Percentiles rank a stretch among this genome's conserved stretches.
Conservation (phyloP, 164 flowering plant species). For the Berberis vulgaris region DNA sequence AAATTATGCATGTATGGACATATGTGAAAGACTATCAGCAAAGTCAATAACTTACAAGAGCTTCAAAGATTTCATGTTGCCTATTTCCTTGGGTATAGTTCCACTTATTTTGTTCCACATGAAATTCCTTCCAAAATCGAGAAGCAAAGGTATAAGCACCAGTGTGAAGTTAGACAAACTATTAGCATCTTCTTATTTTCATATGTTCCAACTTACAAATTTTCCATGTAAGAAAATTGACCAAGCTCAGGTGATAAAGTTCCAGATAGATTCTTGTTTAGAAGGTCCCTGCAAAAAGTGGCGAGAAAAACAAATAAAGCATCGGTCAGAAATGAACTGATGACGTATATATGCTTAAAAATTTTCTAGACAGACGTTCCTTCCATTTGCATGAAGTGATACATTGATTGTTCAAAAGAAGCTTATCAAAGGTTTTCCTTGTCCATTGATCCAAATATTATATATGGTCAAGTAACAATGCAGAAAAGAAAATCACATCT, state of each 20-base stretch:
- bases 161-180: background rate
- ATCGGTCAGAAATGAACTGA: too few species aligned
- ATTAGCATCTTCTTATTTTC: background rate
- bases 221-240: constrained; percentile 47
- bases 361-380: too few species aligned
- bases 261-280: constrained; percentile 66
- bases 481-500: too few species aligned
- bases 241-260: constrained; percentile 71
- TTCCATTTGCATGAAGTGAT: too few species aligned
- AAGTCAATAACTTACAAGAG: constrained; percentile 60
- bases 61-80: constrained; percentile 51
- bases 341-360: too few species aligned
- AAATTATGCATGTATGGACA: too few species aligned
- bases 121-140: constrained; percentile 46
- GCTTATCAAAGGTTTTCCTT: too few species aligned
- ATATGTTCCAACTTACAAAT: constrained; percentile 47
- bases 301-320: too few species aligned
- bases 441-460: too few species aligned
- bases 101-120: constrained; percentile 94
- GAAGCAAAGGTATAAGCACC: constrained; percentile 1
- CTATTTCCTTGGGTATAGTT: constrained; percentile 83
- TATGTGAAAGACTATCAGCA: too few species aligned
- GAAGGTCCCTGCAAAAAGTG: constrained; percentile 36
- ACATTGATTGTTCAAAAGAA: too few species aligned
- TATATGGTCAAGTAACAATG: too few species aligned